Base-by-base conservation (phyloP, 106 monocot species). In the Amphibolis antarctica region DNA sequence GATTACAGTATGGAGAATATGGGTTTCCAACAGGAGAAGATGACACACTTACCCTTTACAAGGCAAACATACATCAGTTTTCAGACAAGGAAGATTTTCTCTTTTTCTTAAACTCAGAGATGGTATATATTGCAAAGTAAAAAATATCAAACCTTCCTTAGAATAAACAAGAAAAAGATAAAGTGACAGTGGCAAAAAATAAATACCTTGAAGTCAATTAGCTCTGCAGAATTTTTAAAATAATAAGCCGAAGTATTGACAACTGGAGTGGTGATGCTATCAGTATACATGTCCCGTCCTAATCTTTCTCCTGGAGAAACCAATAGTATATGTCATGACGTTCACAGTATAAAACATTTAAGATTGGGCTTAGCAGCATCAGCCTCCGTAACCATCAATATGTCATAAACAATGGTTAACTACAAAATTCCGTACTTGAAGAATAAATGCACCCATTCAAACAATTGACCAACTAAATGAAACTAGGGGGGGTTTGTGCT, bases 201-300 rank as follows among this genome's bases (percentile, higher is more conserved):
- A 24, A 13, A 23, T 52, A 66, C 65, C 65, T 66, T 66, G 76
- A 87, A 98, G 64, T 96, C 94, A 42, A 96, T 84, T 53, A 96
- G 80, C 75, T 96, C 82, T 7, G 86, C 58, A 29, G 89, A 77
- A 74, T 84, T 80, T 44, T 82, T 84, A 66, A 96, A 96, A 83
- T 89, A 89, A 77, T 89, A 96, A 19, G 94, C 89, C 45, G 94
- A 86, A 6, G 94, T 96, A 42, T 86, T 86, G 29, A 89, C 79
- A 46, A 96, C 36, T 1, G 94, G 94, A 62, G 89, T 96, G 73
- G 94, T 96, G 58, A 96, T 89, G 3, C 83, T 61, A 72, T 96
- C 94, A 13, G 94, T 86, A 46, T 46, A 45, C 51, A 96, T 66
- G 18, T 64, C 60, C 24, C 94, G 86, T 12, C 86, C 86, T n/a